A percentile compares a stretch with the other conserved stretches of the same genome.
Evolutionary conservation across 352 stramenopile species (phyloP).

Genomic region (Pythium folliculosum): DNA sequence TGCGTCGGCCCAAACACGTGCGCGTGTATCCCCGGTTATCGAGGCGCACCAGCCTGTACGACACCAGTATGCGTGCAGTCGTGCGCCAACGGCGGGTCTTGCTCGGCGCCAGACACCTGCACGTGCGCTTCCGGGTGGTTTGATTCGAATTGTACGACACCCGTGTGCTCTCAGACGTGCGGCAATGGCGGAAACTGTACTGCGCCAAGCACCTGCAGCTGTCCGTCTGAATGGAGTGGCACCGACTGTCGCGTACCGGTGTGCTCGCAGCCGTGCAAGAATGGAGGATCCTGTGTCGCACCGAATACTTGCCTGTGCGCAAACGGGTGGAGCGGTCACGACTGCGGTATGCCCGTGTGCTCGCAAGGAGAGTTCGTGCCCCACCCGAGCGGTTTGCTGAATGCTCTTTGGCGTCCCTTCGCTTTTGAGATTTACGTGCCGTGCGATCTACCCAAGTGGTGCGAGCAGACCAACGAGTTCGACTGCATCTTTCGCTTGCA

Average conservation of each 20-base stretch:
- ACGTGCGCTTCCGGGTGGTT: slow-evolving; percentile 92
- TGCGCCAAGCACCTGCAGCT: slow-evolving; percentile 89
- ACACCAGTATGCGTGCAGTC: slow-evolving; percentile 88
- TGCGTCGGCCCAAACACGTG: slow-evolving; percentile 93
- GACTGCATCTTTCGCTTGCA: slow-evolving; percentile 82
- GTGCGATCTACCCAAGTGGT: slow-evolving; percentile 92
- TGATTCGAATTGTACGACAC: slow-evolving; percentile 96
- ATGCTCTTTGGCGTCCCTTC: slow-evolving; percentile 64
- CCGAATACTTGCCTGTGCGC: slow-evolving; percentile 95
- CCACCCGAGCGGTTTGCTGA: slow-evolving; percentile 64
- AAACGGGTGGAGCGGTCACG: slow-evolving; percentile 90
- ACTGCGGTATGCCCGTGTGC: slow-evolving; percentile 92
- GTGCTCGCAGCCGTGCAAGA: slow-evolving; percentile 87
- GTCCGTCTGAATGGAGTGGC: slow-evolving; percentile 86
- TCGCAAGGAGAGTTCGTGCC: slow-evolving; percentile 93
- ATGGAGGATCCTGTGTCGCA: slow-evolving; percentile 91
- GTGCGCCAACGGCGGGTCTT: slow-evolving; percentile 89
- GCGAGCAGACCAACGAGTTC: slow-evolving; percentile 90
- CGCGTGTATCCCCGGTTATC: slow-evolving; percentile 93
- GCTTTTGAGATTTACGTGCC: slow-evolving; percentile 81
- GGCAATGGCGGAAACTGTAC: slow-evolving; percentile 97
- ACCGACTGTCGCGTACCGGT: slow-evolving; percentile 92
- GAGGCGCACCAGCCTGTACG: slow-evolving; percentile 62
- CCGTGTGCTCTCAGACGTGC: slow-evolving; percentile 95
- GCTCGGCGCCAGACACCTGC: slow-evolving; percentile 93